phyloP scores from a whole-genome alignment of 768 basidiomycete genomes.

The Pholiota conissans region DNA sequence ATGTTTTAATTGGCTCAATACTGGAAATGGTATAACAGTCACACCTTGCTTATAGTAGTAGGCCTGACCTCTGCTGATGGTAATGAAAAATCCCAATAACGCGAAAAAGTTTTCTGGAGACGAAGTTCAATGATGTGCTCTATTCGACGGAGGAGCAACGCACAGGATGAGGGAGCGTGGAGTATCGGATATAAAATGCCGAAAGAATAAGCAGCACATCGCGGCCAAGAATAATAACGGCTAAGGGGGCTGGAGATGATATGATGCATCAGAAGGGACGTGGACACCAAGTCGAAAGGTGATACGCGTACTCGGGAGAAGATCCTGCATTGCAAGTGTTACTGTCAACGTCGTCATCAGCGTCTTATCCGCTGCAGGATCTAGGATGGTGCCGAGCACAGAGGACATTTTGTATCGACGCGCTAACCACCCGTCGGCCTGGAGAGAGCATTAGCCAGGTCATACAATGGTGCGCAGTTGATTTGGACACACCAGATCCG shows the following conservation, averaged over 20 bases:
- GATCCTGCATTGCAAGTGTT: slow-evolving; percentile 77
- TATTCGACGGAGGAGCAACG: slow-evolving; percentile 24
- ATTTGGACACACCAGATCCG: slow-evolving; percentile 71
- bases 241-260: slow-evolving; percentile 68
- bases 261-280: background rate
- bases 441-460: background rate
- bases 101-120: slow-evolving; percentile 79
- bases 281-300: background rate
- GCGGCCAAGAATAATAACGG: slow-evolving; percentile 83
- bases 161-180: slow-evolving; percentile 84
- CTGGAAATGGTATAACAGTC: background rate
- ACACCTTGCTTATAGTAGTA: slow-evolving; percentile 90
- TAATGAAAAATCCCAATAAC: slow-evolving; percentile 96
- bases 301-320: slow-evolving; percentile 72
- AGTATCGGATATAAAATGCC: slow-evolving; percentile 93
- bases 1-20: background rate
- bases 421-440: slow-evolving; percentile 93
- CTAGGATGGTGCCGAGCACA: slow-evolving; percentile 93
- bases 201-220: slow-evolving; percentile 85
- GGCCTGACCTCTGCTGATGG: slow-evolving; percentile 95
- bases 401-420: slow-evolving; percentile 83
- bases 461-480: background rate
- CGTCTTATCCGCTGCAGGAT: slow-evolving; percentile 96
- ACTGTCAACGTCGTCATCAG: slow-evolving; percentile 93
- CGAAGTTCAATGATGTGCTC: background rate